Percentiles rank a stretch among this genome's conserved stretches.
Evolutionary conservation across 2,329 filamentous ascomycete genomes (phyloP).

Genomic region (Arthrobotrys sphaeroides): DNA sequence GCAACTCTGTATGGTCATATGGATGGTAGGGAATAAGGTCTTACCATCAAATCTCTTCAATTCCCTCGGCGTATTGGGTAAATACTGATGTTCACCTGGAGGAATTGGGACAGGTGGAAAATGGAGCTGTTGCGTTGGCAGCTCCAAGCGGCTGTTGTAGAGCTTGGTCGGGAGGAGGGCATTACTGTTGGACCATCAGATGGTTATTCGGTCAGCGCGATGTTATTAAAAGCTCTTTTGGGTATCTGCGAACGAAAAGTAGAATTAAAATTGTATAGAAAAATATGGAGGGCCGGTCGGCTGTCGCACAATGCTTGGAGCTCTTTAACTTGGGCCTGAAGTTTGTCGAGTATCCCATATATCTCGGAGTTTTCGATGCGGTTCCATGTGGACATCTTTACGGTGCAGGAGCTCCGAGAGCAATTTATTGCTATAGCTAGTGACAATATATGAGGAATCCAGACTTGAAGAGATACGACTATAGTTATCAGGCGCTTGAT

Average conservation of each 20-base stretch:
- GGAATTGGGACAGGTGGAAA: background rate
- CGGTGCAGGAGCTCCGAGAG: too few species aligned
- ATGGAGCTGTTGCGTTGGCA: conserved; percentile 3
- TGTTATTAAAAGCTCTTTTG: too few species aligned
- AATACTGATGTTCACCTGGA: background rate
- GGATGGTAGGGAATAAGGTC: background rate
- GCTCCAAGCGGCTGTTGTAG: background rate
- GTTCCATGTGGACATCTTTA: background rate
- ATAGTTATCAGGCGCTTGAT: too few species aligned
- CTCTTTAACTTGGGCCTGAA: background rate
- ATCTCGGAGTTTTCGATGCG: background rate
- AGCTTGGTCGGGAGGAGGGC: background rate
- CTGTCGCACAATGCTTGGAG: background rate
- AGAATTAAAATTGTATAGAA: background rate
- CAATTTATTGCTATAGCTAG: too few species aligned
- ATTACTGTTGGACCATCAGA: background rate
- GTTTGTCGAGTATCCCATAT: background rate
- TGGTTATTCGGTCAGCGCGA: background rate
- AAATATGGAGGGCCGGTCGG: too few species aligned
- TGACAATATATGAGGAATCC: too few species aligned
- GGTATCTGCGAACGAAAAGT: too few species aligned
- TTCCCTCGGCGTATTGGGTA: background rate
- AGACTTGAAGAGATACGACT: too few species aligned
- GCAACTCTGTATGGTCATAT: background rate
- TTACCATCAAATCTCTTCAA: background rate